Base-by-base conservation (phyloP, 345 rosid genomes). In the Eutrema yunnanense region DNA sequence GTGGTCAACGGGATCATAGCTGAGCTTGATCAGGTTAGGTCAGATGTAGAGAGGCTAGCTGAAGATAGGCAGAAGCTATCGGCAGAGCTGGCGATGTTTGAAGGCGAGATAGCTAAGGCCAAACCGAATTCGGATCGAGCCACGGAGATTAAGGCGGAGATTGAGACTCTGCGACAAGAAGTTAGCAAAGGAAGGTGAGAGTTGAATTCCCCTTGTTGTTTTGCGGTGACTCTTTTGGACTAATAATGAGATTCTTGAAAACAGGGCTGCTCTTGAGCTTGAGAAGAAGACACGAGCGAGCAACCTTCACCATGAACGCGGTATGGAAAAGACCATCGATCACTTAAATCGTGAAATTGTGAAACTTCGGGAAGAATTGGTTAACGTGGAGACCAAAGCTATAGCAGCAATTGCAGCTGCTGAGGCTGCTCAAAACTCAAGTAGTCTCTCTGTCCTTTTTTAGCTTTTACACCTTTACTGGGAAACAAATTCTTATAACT, bases 141-240 rank as follows among this genome's bases (percentile, higher is more conserved):
- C 10, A 38, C 55, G 6, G 82, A 47, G 55, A 14, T 81, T 62
- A 82, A 81, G 72, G 71, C 80, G 3, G 97, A 89, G 80, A 82
- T 89, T 38, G 86, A 88, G 58, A 43, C 62, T 62, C 27, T 88
- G 13, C 80, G 59, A 66, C 69, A 74, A 47, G 90, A 94, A 77
- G 79, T 85, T 79, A 79, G 84, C 26, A 85, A 75, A 79, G 96
- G 98, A 83, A 87, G 97, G 97, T 89, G 82, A 70, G 5, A 53
- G 3, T 32, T 38, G 50, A 9, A 6, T 48, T 56, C 13, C 9
- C 41, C 30, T 12, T 63, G 41, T 51, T 65, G 26, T 34, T 48
- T 13, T 56, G 19, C 46, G 55, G 22, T 67, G 62, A 6, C 37
- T 7, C 3, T 34, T 43, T 12, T 52, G 36, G 57, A 63, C 29